Percentiles rank a stretch among this genome's conserved stretches.
These are phyloP conservation scores for Calonectria hawksworthii DNA, from an alignment of 2,329 filamentous ascomycete genomes.

Conservation along the genomic window DNA sequence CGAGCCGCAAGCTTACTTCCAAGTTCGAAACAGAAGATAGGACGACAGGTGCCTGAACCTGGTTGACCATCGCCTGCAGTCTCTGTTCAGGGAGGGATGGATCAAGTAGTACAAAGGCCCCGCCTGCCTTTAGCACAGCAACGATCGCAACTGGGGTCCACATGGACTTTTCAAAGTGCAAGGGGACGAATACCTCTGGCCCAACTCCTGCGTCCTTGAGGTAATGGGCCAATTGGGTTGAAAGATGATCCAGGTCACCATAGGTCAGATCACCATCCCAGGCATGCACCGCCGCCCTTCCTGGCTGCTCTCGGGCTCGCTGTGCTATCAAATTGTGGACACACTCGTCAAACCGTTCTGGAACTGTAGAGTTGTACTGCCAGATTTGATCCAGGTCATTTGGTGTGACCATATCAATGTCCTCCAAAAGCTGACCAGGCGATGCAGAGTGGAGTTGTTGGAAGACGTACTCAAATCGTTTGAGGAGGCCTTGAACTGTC, in stretches of 20 bases:
- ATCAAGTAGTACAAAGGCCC: background rate
- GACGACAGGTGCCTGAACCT: background rate
- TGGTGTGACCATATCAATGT: background rate
- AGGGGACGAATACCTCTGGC: background rate
- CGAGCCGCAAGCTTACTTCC: background rate
- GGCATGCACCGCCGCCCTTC: background rate
- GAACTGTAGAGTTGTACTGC: background rate
- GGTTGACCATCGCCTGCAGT: background rate
- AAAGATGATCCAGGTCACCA: background rate
- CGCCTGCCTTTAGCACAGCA: background rate
- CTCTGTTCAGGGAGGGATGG: background rate
- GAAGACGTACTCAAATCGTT: background rate
- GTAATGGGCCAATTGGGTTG: background rate
- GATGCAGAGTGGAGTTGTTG: background rate
- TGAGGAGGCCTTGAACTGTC: background rate
- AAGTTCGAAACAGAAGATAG: background rate
- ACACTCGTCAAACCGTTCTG: background rate
- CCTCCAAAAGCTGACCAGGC: background rate
- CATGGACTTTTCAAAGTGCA: constrained; percentile 12
- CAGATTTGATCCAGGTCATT: background rate
- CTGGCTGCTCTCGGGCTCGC: background rate
- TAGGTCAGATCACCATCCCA: constrained; percentile 4
- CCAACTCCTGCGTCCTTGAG: background rate
- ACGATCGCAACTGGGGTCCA: background rate
- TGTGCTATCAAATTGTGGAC: background rate